Percentiles rank a stretch among this genome's conserved stretches.
Evolutionary conservation across 352 stramenopile species (phyloP).

Genomic region (Phytophthora sp.): DNA sequence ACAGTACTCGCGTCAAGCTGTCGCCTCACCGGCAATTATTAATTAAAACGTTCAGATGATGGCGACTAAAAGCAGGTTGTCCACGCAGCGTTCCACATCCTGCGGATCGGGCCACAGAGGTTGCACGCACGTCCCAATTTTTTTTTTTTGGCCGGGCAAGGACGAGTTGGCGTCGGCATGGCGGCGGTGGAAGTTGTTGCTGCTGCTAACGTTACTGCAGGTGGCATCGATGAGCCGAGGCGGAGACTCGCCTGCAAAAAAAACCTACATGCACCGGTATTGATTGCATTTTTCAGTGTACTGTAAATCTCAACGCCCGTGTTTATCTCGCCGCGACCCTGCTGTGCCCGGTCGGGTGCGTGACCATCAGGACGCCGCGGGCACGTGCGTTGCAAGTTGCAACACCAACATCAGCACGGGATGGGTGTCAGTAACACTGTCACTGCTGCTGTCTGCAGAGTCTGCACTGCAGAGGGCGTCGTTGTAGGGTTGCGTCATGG

Average conservation of each 20-base stretch:
- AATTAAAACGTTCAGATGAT: background rate
- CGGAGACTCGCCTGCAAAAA: background rate
- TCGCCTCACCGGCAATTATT: conserved; percentile 3
- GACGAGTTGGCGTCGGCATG: background rate
- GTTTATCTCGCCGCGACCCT: conserved; percentile 19
- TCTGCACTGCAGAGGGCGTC: conserved; percentile 17
- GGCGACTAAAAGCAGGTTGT: conserved; percentile 29
- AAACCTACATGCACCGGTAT: no score
- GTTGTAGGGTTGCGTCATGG: conserved; percentile 16
- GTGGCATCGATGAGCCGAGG: background rate
- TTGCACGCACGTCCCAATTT: conserved; percentile 25
- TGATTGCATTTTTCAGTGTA: no score
- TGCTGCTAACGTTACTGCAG: no score
- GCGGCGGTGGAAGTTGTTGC: conserved; percentile 1
- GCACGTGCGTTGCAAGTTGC: conserved; percentile 14
- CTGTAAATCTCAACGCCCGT: no score
- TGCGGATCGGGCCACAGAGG: conserved; percentile 17
- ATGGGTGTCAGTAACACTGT: conserved; percentile 18
- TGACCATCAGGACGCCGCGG: conserved; percentile 1
- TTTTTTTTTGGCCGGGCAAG: conserved; percentile 2
- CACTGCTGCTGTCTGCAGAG: no score
- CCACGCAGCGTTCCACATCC: conserved; percentile 22
- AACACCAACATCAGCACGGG: background rate
- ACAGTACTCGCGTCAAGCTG: conserved; percentile 4
- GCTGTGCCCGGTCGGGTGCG: background rate